Evolutionary conservation across 2,329 filamentous ascomycete species (phyloP).

Genomic region (Aspergillus clavatus): DNA sequence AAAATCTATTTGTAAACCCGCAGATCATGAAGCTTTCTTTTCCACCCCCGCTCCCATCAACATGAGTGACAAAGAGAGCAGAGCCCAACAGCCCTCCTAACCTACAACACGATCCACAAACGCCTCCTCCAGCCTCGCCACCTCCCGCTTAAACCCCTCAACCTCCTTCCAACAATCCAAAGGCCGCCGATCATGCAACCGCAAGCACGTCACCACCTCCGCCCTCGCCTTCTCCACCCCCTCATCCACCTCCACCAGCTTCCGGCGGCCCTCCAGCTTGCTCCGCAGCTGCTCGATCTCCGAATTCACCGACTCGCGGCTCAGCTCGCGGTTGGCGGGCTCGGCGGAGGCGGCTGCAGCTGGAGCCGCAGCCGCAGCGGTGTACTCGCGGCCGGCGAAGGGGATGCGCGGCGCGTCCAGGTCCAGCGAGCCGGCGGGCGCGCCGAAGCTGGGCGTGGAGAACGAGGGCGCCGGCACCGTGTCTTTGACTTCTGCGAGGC

Average conservation of each 20-base stretch:
- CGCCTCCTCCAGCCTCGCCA: conserved; percentile 74
- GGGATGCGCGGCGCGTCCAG: conserved; percentile 42
- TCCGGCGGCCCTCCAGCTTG: conserved; percentile 59
- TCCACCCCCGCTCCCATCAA: conserved; percentile 8
- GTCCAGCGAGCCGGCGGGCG: conserved; percentile 29
- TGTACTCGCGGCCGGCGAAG: conserved; percentile 38
- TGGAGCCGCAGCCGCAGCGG: conserved; percentile 18
- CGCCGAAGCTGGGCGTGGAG: conserved; percentile 16
- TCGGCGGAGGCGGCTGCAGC: conserved; percentile 15
- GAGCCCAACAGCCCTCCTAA: conserved; percentile 25
- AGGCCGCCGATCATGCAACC: conserved; percentile 78
- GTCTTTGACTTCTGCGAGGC: conserved; percentile 43
- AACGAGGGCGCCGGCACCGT: conserved; percentile 25
- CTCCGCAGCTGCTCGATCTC: conserved; percentile 54
- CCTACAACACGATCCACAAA: conserved; percentile 76
- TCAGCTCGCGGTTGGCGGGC: conserved; percentile 42
- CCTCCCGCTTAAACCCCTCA: conserved; percentile 82
- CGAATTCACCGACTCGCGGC: conserved; percentile 49
- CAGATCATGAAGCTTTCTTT: not conserved
- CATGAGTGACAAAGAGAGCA: conserved; percentile 7
- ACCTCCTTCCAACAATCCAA: conserved; percentile 95
- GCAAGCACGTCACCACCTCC: conserved; percentile 73
- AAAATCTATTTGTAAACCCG: conserved; percentile 12
- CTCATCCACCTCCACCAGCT: conserved; percentile 61
- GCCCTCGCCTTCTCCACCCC: conserved; percentile 68